Conservation (phyloP, 306 rosid genomes). For the Begonia peltatifolia region DNA sequence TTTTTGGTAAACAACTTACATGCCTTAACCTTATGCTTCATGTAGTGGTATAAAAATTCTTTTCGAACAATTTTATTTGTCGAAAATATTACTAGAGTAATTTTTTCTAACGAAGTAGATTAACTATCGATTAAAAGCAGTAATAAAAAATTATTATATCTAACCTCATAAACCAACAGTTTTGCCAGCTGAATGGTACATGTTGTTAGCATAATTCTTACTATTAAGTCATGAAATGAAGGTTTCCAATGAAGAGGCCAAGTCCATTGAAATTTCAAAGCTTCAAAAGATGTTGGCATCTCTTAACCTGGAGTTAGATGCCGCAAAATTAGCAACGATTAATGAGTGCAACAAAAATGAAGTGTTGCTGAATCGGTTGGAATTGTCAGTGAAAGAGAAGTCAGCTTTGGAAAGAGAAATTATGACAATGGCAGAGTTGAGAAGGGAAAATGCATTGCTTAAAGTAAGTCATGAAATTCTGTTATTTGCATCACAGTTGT, state of each 20-base stretch:
- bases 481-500: too few relatives aligned
- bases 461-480: conserved; percentile 31
- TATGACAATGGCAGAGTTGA: conserved; percentile 43
- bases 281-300: conserved; percentile 68
- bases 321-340: conserved; percentile 72
- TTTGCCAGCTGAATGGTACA: too few relatives aligned
- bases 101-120: too few relatives aligned
- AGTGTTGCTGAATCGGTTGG: conserved; percentile 74
- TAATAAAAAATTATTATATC: too few relatives aligned
- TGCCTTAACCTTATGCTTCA: too few relatives aligned
- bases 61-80: too few relatives aligned
- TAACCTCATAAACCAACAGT: too few relatives aligned
- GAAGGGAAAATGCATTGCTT: conserved; percentile 58
- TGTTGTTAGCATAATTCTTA: too few relatives aligned
- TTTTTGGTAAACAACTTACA: too few relatives aligned
- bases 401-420: conserved; percentile 68
- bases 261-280: conserved; percentile 50
- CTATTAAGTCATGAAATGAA: conserved; percentile 19
- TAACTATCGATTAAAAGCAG: too few relatives aligned
- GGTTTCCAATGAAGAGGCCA: conserved; percentile 88
- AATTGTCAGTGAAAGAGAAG: conserved; percentile 60
- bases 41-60: too few relatives aligned
- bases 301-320: conserved; percentile 71
- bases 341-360: conserved; percentile 94
- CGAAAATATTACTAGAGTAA: too few relatives aligned